phyloP scores from a whole-genome alignment of 345 rosid genomes.

The Rhodamnia argentea region DNA sequence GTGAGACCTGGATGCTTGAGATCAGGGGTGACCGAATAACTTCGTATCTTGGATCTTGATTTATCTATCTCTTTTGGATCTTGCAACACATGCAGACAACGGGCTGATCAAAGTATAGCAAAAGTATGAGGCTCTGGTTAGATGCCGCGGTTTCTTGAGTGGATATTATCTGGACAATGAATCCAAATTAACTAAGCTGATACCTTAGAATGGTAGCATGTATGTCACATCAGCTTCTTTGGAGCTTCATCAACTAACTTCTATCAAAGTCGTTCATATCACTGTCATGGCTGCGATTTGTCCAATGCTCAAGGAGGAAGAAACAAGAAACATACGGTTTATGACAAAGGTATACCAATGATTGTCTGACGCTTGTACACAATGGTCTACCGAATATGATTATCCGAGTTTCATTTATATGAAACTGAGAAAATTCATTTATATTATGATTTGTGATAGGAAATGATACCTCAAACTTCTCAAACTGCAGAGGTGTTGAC shows the following conservation, averaged over 20 bases:
- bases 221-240: neutral
- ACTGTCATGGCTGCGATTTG: neutral
- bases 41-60: neutral
- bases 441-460: neutral
- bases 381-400: neutral
- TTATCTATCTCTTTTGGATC: neutral
- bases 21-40: neutral
- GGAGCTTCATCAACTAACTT: neutral
- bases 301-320: neutral
- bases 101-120: neutral
- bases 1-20: neutral
- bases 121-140: neutral
- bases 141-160: neutral
- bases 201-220: neutral
- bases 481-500: neutral
- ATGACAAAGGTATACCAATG: neutral
- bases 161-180: neutral
- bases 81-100: neutral
- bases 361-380: neutral
- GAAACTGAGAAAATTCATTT: neutral
- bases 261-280: neutral
- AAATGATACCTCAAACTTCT: neutral
- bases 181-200: neutral
- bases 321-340: neutral
- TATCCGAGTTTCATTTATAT: neutral